A percentile compares a stretch with the other conserved stretches of the same genome.
phyloP scores from a whole-genome alignment of 2,329 filamentous ascomycete species.

The Incumbomyces lentus region DNA sequence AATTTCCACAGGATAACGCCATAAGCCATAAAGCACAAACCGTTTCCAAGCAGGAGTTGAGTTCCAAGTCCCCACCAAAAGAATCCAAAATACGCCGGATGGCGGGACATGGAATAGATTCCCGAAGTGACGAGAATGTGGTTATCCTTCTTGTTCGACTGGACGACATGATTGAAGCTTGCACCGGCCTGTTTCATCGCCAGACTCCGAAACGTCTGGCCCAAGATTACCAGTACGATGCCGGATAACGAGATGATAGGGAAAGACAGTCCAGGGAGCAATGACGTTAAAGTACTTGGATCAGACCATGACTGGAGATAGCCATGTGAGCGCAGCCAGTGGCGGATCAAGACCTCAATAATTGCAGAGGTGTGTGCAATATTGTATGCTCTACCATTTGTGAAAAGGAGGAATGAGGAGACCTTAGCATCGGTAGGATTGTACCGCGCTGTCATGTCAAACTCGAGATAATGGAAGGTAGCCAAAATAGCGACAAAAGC shows the following conservation, averaged over 20 bases:
- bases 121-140: constrained; percentile 78
- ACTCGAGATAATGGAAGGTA: constrained; percentile 92
- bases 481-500: constrained; percentile 51
- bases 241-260: constrained; percentile 40
- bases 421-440: constrained; percentile 66
- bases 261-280: constrained; percentile 24
- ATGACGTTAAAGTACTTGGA: constrained; percentile 25
- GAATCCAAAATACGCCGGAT: constrained; percentile 95
- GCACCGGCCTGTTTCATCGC: constrained; percentile 84
- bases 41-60: constrained; percentile 80
- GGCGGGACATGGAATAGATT: constrained; percentile 64
- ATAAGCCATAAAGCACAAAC: constrained; percentile 66
- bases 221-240: constrained; percentile 52
- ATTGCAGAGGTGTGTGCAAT: constrained; percentile 69
- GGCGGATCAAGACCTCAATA: constrained; percentile 51
- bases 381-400: constrained; percentile 76
- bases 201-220: constrained; percentile 64
- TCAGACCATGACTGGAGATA: constrained; percentile 20
- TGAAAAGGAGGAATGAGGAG: constrained; percentile 69
- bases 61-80: constrained; percentile 98
- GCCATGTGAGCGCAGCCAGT: constrained; percentile 12
- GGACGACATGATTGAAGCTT: constrained; percentile 80
- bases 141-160: constrained; percentile 54
- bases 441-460: constrained; percentile 75
- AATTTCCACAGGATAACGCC: constrained; percentile 71